phyloP scores from a whole-genome alignment of 202 grass and related monocot species.

The Miscanthus sacchariflorus region DNA sequence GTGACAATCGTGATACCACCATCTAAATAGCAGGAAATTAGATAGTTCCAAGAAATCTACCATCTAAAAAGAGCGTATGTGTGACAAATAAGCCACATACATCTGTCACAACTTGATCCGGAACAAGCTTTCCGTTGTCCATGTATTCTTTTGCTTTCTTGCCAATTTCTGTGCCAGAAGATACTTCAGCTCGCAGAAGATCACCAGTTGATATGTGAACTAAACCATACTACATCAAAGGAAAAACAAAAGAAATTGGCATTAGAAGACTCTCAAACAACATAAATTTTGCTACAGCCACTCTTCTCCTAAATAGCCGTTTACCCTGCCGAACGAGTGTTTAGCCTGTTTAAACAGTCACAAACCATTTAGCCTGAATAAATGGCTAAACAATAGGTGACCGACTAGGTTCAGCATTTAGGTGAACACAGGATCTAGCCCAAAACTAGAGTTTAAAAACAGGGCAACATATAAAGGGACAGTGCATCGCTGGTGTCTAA shows the following conservation, averaged over 20 bases:
- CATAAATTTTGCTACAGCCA: not conserved
- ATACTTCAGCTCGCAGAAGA: slow-evolving; percentile 90
- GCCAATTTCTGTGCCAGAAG: slow-evolving; percentile 80
- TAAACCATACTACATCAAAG: slow-evolving; percentile 73
- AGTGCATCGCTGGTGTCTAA: too few relatives aligned
- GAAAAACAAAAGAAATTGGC: not conserved
- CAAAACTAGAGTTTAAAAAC: not conserved
- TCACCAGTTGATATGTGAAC: slow-evolving; percentile 99
- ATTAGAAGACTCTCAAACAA: slow-evolving; percentile 36
- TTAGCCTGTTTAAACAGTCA: not conserved
- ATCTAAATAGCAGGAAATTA: slow-evolving; percentile 59
- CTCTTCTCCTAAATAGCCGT: not conserved
- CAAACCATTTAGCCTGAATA: not conserved
- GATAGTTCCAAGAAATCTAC: slow-evolving; percentile 27
- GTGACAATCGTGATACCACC: slow-evolving; percentile 79
- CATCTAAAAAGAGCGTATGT: slow-evolving; percentile 7
- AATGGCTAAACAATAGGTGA: not conserved
- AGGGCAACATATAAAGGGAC: too few relatives aligned
- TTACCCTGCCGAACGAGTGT: not conserved
- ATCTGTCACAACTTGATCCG: slow-evolving; percentile 91
- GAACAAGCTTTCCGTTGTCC: slow-evolving; percentile 90
- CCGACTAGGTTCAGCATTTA: not conserved
- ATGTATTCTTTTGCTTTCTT: slow-evolving; percentile 95
- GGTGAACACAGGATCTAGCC: not conserved
- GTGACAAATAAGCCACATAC: slow-evolving; percentile 54